phyloP scores from a whole-genome alignment of 2,329 filamentous ascomycete species.

The Penicillium sp. region DNA sequence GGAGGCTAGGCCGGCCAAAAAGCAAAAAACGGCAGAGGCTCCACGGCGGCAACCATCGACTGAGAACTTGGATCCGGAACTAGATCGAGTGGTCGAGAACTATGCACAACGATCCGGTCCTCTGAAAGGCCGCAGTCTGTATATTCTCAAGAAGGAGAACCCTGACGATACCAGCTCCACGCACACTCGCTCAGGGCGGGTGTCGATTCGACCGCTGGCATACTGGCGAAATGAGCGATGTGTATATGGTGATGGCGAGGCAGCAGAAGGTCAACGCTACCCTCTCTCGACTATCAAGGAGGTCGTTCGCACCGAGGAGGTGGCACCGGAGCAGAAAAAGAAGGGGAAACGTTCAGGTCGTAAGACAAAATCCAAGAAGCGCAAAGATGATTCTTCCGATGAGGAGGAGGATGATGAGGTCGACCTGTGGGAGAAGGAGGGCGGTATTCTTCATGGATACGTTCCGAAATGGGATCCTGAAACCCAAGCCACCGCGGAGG shows the following conservation, averaged over 20 bases:
- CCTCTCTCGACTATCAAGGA: constrained; percentile 68
- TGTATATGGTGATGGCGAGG: constrained; percentile 60
- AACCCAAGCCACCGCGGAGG: constrained; percentile 33
- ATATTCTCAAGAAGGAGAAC: constrained; percentile 48
- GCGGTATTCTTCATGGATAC: constrained; percentile 40
- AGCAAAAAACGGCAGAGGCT: constrained; percentile 25
- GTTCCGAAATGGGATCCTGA: constrained; percentile 42
- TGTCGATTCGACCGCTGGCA: constrained; percentile 69
- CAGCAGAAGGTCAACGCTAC: constrained; percentile 52
- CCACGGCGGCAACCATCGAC: constrained; percentile 20
- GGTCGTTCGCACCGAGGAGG: constrained; percentile 67
- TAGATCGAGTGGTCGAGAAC: constrained; percentile 41
- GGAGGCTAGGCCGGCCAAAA: constrained; percentile 28
- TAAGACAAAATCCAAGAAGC: constrained; percentile 32
- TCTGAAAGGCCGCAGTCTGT: constrained; percentile 45
- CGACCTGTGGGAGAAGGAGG: constrained; percentile 44
- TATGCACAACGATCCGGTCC: constrained; percentile 42
- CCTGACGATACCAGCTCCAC: constrained; percentile 51
- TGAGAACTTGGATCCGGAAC: constrained; percentile 31
- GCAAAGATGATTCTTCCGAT: constrained; percentile 34
- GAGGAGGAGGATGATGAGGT: constrained; percentile 37
- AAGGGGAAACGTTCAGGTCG: constrained; percentile 32
- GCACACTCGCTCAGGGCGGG: constrained; percentile 70
- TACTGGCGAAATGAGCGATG: constrained; percentile 83
- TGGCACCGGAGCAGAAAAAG: constrained; percentile 41